Base-by-base conservation (phyloP, 805 yeast genomes). In the Metschnikowia lachancei region DNA sequence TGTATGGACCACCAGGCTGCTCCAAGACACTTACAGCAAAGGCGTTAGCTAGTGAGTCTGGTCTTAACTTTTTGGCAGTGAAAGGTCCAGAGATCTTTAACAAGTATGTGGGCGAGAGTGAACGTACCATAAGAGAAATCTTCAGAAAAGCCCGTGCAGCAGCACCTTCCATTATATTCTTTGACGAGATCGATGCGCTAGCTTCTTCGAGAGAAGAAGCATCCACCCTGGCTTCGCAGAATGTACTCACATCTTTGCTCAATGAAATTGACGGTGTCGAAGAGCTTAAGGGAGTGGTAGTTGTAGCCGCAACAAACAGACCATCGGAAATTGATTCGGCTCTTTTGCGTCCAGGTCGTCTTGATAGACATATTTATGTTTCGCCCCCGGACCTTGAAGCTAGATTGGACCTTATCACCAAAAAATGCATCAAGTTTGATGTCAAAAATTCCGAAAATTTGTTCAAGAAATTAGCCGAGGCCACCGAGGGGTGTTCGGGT, bases 1-100 rank as follows among this genome's bases (percentile, higher is more conserved):
- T 94, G 17, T 94, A 94, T 64, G 99, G 99, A 0, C 99, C 99
- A 1, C 99, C 99, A 3, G 99, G 99, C 31, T 94, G 98, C 70
- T 98, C 99, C 75, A 94, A 94, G 62, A 94, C 99, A 0, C 74
- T 94, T 41, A 73, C 94, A 20, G 98, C 98, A 0, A 94, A 94
- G 61, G 99, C 99, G 1, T 97, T 94, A 3, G 99, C 99, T 10
- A 91, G 92, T 62, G 98, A 94, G 66, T 89, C 97, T 0, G 78
- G 95, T 43, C 98, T 98, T 11, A 94, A 94, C 63, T 94, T 94
- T 65, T 94, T 94, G 37, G 87, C 96, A 9, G 90, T 94, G 22
- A 85, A 95, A 52, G 99, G 99, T 2, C 99, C 99, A 0, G 99
- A 94, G 63, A 69, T 94, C 39, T 74, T 92, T 57, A 92, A 94